Evolutionary conservation across 164 flowering plant genomes (phyloP).

Genomic region (Vitis labrusca): DNA sequence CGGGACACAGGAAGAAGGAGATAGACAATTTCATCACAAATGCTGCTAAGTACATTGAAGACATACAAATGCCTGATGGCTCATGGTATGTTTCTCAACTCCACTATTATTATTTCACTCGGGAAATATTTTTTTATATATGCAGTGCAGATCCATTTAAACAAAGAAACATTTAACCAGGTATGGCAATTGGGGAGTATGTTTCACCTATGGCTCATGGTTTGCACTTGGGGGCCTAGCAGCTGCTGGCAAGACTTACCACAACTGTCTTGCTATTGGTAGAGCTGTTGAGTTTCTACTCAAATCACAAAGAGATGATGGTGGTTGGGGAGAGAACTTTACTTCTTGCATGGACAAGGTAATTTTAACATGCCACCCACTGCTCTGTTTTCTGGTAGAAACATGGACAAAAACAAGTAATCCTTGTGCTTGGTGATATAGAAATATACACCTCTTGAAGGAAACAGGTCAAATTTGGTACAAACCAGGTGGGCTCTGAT

Average conservation of each 20-base stretch:
- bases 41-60: slow-evolving; percentile 32
- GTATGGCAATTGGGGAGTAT: slow-evolving; percentile 62
- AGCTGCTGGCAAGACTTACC: slow-evolving; percentile 39
- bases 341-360: slow-evolving; percentile 52
- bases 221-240: slow-evolving; percentile 42
- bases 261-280: slow-evolving; percentile 33
- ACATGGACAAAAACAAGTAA: neutral
- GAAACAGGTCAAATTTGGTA: slow-evolving; percentile 47
- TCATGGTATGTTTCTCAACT: slow-evolving; percentile 32
- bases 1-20: slow-evolving; percentile 47
- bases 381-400: neutral
- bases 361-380: neutral
- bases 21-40: slow-evolving; percentile 31
- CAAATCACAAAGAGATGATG: slow-evolving; percentile 31
- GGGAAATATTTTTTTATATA: no score
- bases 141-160: neutral
- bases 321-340: slow-evolving; percentile 67
- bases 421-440: slow-evolving; percentile 3
- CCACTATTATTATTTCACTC: no score
- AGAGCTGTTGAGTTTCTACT: slow-evolving; percentile 42
- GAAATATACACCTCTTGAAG: slow-evolving; percentile 48
- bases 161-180: slow-evolving; percentile 8
- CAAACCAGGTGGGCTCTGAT: slow-evolving; percentile 64
- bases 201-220: slow-evolving; percentile 49
- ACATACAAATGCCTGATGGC: slow-evolving; percentile 43